Evolutionary conservation across 306 rosid genomes (phyloP).

Genomic region (Pterocarpus macrocarpus): DNA sequence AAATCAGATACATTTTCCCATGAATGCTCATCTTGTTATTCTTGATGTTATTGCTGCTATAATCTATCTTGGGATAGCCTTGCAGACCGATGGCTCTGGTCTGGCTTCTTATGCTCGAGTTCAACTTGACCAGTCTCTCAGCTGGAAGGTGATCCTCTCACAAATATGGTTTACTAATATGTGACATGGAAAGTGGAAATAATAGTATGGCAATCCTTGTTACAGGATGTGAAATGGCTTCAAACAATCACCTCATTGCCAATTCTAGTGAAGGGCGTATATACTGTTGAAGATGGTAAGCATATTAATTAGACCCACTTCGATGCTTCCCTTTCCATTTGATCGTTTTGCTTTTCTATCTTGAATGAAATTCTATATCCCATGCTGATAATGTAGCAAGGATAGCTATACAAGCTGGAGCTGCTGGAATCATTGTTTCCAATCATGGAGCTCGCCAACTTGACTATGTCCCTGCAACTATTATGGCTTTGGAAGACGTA

Average conservation of each 20-base stretch:
- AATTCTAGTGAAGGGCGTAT: constrained; percentile 87
- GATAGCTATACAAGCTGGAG: constrained; percentile 79
- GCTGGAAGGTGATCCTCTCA: constrained; percentile 76
- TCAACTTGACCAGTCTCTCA: constrained; percentile 77
- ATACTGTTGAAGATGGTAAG: constrained; percentile 91
- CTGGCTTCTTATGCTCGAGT: constrained; percentile 75
- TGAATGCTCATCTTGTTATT: neutral
- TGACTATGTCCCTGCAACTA: constrained; percentile 92
- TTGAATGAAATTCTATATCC: neutral
- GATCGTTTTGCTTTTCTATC: constrained; percentile 23
- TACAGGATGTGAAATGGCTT: constrained; percentile 95
- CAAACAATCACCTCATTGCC: constrained; percentile 92
- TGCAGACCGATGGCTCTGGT: constrained; percentile 80
- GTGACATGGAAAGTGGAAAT: constrained; percentile 32
- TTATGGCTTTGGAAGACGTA: constrained; percentile 90
- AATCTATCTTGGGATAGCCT: constrained; percentile 10
- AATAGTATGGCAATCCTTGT: constrained; percentile 37
- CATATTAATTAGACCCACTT: neutral
- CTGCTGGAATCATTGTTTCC: constrained; percentile 88
- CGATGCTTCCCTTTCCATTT: neutral
- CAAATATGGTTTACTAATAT: neutral
- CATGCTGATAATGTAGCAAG: constrained; percentile 63
- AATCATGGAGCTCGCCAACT: constrained; percentile 99
- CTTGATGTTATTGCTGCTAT: constrained; percentile 1
- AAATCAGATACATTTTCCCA: constrained; percentile 8